Percentiles rank a stretch among this genome's conserved stretches.
Evolutionary conservation across 2,329 filamentous ascomycete genomes (phyloP).

Genomic region (Aspergillus phoenicis): DNA sequence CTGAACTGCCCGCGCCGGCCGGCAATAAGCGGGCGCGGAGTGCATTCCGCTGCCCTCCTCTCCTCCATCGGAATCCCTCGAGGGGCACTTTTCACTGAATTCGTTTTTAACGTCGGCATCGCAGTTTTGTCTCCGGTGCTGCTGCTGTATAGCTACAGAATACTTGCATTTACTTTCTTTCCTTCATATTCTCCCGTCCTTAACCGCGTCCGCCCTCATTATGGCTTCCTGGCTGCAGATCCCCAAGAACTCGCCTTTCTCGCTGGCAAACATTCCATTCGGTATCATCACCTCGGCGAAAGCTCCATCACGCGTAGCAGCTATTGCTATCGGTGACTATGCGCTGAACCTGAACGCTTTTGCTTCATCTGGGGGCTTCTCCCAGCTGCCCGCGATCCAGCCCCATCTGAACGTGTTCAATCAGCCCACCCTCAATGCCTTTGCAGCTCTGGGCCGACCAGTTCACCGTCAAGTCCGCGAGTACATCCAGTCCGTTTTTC

Average conservation of each 20-base stretch:
- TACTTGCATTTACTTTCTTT: not conserved
- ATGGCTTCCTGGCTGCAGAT: conserved; percentile 63
- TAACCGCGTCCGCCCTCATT: conserved; percentile 20
- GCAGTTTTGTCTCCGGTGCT: not conserved
- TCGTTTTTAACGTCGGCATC: not conserved
- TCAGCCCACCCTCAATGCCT: conserved; percentile 68
- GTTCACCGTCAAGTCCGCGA: conserved; percentile 69
- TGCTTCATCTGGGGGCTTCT: conserved; percentile 61
- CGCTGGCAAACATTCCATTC: conserved; percentile 79
- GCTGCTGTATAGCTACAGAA: not conserved
- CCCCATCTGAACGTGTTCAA: conserved; percentile 64
- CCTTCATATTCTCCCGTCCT: not conserved
- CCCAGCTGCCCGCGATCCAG: conserved; percentile 58
- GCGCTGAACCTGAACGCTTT: conserved; percentile 70
- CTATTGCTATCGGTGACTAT: conserved; percentile 72
- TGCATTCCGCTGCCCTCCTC: not conserved
- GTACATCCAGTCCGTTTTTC: conserved; percentile 69
- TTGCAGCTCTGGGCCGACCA: conserved; percentile 70
- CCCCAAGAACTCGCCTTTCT: conserved; percentile 66
- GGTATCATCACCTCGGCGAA: conserved; percentile 72
- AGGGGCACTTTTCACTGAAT: not conserved
- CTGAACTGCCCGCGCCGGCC: not conserved
- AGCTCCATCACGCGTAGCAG: conserved; percentile 61
- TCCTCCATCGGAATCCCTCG: not conserved
- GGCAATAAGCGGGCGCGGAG: not conserved